Evolutionary conservation across 2,329 filamentous ascomycete genomes (phyloP).

Genomic region (Phyllosticta capitalensis): DNA sequence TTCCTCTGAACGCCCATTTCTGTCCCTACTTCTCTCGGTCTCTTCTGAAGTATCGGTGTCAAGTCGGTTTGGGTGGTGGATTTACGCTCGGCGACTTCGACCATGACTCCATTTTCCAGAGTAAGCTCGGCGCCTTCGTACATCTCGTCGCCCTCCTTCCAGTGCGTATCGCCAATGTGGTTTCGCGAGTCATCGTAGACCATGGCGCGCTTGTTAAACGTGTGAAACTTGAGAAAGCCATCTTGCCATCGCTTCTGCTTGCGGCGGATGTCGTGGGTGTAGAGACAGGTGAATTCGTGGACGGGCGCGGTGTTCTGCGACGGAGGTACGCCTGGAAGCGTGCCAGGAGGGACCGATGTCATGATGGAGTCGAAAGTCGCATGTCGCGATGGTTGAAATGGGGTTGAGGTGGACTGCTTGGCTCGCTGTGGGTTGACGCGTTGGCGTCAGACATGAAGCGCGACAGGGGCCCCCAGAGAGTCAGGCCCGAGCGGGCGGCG

Average conservation of each 20-base stretch:
- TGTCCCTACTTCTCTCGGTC: slow-evolving; percentile 33
- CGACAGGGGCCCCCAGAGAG: not conserved
- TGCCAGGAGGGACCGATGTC: slow-evolving; percentile 20
- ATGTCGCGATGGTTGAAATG: not conserved
- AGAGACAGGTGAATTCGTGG: slow-evolving; percentile 75
- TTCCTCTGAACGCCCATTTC: slow-evolving; percentile 11
- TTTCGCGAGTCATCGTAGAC: slow-evolving; percentile 75
- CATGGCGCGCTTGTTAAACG: slow-evolving; percentile 86
- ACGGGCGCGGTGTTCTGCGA: slow-evolving; percentile 59
- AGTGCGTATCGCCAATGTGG: slow-evolving; percentile 77
- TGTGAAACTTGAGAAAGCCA: slow-evolving; percentile 77
- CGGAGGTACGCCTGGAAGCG: slow-evolving; percentile 18
- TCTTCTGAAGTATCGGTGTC: slow-evolving; percentile 63
- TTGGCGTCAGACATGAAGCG: slow-evolving; percentile 2
- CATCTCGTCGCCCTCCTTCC: slow-evolving; percentile 58
- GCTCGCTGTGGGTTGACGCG: slow-evolving; percentile 11
- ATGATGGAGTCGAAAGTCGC: slow-evolving; percentile 7
- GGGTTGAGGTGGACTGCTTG: slow-evolving; percentile 10
- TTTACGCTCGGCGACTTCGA: slow-evolving; percentile 71
- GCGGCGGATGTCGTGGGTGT: slow-evolving; percentile 71
- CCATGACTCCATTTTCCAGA: slow-evolving; percentile 66
- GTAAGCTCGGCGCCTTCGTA: slow-evolving; percentile 74
- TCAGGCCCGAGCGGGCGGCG: not conserved
- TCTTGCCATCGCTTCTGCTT: slow-evolving; percentile 94
- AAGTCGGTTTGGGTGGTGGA: slow-evolving; percentile 69